Base-by-base conservation (phyloP, 192 early-diverging fungal species). In the Phlyctochytrium planicorne region DNA sequence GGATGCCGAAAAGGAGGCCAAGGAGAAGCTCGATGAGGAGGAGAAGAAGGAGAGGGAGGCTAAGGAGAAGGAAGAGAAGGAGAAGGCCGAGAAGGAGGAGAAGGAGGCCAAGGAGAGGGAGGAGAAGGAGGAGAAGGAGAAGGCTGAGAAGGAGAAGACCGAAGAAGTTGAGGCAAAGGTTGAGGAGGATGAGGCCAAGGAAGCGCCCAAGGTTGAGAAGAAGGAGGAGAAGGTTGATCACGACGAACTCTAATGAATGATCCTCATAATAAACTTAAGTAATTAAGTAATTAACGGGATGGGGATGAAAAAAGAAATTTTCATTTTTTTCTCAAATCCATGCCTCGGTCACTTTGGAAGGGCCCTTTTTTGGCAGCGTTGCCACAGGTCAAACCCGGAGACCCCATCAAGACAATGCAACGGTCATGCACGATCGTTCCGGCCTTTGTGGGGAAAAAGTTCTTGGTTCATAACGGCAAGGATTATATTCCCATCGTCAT, bases 391-490 rank as follows among this genome's bases (percentile, higher is more conserved):
- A 36, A 25, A 2, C 53, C 71, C 35, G 72, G 59, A 34, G 70
- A 72, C 16, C 12, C 74, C 56, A 60, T 82, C 25, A 84, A 87
- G 62, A 93, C 91, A 0, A 77, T 73, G 78, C 92, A 90, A 20
- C 90, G 95, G 40, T 77, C 89, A 33, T 89, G 89, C 74, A 96
- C 94, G 10, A 94, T 98, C 72, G 79, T 95, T 68, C 93, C 95
- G n/a, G 77, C 88, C 59, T 90, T 92, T 76, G 88, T 98, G 57
- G 93, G 93, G 34, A 82, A 89, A 34, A 89, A 88, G 76, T 95
- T 97, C 78, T 72, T 89, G 70, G 89, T 97, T 24, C 94, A 98
- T 80, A 98, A 96, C 77, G 95, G 95, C 66, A 96, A 95, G 55
- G 80, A 85, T 56, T 96, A 93, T 78, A 47, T 91, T 17, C 92